A percentile compares a stretch with the other conserved stretches of the same genome.
phyloP scores from a whole-genome alignment of 2,329 filamentous ascomycete species.

The Saccharata proteae region DNA sequence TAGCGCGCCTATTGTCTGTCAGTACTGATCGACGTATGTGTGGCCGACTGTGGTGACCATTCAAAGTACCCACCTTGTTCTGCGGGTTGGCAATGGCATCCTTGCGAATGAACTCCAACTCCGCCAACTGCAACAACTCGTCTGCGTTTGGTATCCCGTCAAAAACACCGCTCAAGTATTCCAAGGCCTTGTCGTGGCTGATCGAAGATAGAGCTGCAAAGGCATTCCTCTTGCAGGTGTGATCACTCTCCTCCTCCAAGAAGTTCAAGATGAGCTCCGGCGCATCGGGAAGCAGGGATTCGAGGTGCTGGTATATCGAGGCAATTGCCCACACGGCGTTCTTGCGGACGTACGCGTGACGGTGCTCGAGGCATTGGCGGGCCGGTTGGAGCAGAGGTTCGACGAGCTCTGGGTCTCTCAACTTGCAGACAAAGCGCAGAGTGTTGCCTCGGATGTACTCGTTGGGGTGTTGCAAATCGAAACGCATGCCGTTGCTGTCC shows the following conservation, averaged over 20 bases:
- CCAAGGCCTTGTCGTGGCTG: constrained; percentile 82
- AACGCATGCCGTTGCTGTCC: constrained; percentile 85
- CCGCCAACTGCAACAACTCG: constrained; percentile 82
- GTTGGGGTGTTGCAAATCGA: constrained; percentile 93
- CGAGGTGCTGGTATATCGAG: constrained; percentile 83
- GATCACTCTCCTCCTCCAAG: constrained; percentile 79
- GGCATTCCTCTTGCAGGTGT: constrained; percentile 95
- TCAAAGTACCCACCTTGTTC: constrained; percentile 58
- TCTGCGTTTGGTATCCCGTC: constrained; percentile 91
- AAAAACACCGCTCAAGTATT: constrained; percentile 79
- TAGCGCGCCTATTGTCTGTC: constrained; percentile 58
- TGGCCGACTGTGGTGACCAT: no score
- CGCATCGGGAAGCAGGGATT: constrained; percentile 86
- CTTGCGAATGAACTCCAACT: constrained; percentile 95
- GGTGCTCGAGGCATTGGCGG: constrained; percentile 83
- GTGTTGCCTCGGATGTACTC: constrained; percentile 98
- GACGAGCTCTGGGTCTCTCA: constrained; percentile 88
- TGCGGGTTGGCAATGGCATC: constrained; percentile 89
- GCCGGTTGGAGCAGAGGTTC: constrained; percentile 91
- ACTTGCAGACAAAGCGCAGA: constrained; percentile 92
- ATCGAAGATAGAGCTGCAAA: constrained; percentile 86
- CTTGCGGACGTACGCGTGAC: constrained; percentile 95
- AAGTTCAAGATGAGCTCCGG: constrained; percentile 84
- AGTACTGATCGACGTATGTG: no score
- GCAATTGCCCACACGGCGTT: constrained; percentile 93